These are phyloP conservation scores for Notholithocarpus densiflorus DNA, from an alignment of 306 rosid genomes.

Conservation along the genomic window DNA sequence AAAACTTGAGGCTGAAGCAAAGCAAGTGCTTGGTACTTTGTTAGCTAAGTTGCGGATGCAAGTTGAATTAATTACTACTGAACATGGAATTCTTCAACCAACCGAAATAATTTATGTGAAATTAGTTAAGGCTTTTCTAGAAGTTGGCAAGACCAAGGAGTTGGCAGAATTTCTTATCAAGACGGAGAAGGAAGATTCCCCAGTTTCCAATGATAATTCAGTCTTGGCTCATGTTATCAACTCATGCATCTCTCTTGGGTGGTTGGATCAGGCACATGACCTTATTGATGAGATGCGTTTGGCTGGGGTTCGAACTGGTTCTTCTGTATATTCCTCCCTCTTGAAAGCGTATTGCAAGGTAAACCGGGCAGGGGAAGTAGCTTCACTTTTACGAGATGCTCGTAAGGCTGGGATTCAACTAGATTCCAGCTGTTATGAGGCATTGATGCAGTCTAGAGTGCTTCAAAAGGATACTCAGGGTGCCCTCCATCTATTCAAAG, in stretches of 20 bases:
- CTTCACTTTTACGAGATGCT: conserved; percentile 74
- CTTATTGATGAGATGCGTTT: conserved; percentile 84
- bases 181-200: conserved; percentile 67
- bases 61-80: conserved; percentile 56
- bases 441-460: conserved; percentile 72
- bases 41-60: conserved; percentile 63
- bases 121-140: conserved; percentile 72
- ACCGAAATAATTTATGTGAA: conserved; percentile 71
- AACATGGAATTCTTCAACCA: conserved; percentile 72
- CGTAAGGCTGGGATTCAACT: conserved; percentile 80
- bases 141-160: conserved; percentile 72
- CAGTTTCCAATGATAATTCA: conserved; percentile 67
- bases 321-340: conserved; percentile 68
- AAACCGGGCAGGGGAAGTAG: conserved; percentile 53
- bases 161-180: conserved; percentile 71
- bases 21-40: conserved; percentile 47
- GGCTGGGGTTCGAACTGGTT: conserved; percentile 63
- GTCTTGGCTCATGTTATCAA: conserved; percentile 71
- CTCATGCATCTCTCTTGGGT: conserved; percentile 75
- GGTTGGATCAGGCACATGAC: conserved; percentile 93
- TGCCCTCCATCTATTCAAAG: conserved; percentile 67
- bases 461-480: conserved; percentile 69
- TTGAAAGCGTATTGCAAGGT: conserved; percentile 75
- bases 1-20: conserved; percentile 57
- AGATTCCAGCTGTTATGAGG: conserved; percentile 70